Percentiles rank a stretch among this genome's conserved stretches.
Evolutionary conservation across 495 filamentous ascomycete species (phyloP).

Genomic region (Xylaria bambusicola): DNA sequence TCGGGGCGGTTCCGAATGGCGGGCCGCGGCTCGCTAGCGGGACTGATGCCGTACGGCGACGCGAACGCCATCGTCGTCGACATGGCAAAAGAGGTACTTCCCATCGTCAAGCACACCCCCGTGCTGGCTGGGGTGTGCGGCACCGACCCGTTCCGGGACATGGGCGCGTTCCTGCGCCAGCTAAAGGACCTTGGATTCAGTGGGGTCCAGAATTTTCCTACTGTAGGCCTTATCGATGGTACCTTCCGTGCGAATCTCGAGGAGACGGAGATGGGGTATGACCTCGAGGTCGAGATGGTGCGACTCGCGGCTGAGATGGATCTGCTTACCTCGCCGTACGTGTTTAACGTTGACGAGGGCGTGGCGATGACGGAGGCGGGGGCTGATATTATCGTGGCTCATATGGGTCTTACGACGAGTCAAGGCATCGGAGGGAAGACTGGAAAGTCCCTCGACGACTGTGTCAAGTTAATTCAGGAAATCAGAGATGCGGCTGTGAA

Average conservation of each 20-base stretch:
- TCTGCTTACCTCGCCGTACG: conserved; percentile 68
- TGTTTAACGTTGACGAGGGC: conserved; percentile 62
- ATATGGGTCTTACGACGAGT: conserved; percentile 68
- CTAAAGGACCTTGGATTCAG: conserved; percentile 61
- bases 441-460: conserved; percentile 62
- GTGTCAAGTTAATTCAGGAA: conserved; percentile 58
- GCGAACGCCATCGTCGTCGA: conserved; percentile 69
- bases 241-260: conserved; percentile 65
- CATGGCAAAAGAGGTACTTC: conserved; percentile 65
- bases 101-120: conserved; percentile 59
- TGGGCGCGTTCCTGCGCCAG: conserved; percentile 58
- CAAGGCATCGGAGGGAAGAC: conserved; percentile 64
- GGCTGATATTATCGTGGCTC: conserved; percentile 68
- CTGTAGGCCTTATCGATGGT: conserved; percentile 70
- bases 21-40: conserved; percentile 67
- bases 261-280: conserved; percentile 71
- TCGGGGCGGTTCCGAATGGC: conserved; percentile 75
- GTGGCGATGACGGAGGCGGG: conserved; percentile 61
- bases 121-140: conserved; percentile 69
- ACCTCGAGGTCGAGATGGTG: conserved; percentile 65
- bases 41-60: conserved; percentile 71
- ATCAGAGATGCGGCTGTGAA: conserved; percentile 61
- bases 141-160: conserved; percentile 64
- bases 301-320: conserved; percentile 55
- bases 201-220: conserved; percentile 74